These are phyloP conservation scores for Schwanniomyces polymorphus DNA, from an alignment of 805 yeast genomes.

Conservation along the genomic window DNA sequence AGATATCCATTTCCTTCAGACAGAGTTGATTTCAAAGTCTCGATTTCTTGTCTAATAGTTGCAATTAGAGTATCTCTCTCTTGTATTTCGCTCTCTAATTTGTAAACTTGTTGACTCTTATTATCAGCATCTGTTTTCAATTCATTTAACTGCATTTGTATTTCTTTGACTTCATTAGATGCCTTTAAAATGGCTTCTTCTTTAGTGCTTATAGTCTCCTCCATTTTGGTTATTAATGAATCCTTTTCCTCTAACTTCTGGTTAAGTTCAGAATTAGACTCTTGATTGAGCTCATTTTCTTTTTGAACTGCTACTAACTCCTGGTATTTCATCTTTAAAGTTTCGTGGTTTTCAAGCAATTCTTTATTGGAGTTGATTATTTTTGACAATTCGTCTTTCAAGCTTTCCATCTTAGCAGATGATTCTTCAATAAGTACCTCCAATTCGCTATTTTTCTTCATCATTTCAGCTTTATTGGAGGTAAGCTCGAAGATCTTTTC, in stretches of 20 bases:
- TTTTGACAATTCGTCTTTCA: neutral
- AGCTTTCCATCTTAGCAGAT: neutral
- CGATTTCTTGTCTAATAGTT: neutral
- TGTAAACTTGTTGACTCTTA: neutral
- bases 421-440: neutral
- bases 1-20: neutral
- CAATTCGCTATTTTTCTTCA: neutral
- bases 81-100: neutral
- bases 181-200: neutral
- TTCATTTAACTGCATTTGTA: neutral
- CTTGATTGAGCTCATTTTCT: slow-evolving; percentile 3
- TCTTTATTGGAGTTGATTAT: neutral
- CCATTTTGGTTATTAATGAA: neutral
- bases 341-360: neutral
- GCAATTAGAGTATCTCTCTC: neutral
- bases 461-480: neutral
- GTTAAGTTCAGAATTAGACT: neutral
- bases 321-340: neutral
- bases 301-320: neutral
- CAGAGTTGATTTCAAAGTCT: neutral
- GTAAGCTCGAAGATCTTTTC: neutral
- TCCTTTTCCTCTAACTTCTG: slow-evolving; percentile 2
- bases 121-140: neutral
- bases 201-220: neutral
- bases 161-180: neutral